Percentiles rank a stretch among this genome's conserved stretches.
Conservation (phyloP, 331 rosid species). For the Quercus tomentella region DNA sequence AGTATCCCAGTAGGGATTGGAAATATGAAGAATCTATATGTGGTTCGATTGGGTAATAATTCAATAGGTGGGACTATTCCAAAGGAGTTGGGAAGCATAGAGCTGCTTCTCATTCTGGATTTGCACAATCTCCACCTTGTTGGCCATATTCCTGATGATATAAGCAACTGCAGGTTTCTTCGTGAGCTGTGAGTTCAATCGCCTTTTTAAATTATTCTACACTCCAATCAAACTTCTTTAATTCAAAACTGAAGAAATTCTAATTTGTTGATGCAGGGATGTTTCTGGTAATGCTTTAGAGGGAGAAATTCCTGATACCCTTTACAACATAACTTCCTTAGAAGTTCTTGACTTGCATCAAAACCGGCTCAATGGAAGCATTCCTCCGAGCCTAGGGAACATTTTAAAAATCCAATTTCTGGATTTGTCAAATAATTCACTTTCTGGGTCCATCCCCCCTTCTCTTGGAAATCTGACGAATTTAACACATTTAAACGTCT, state of each 20-base stretch:
- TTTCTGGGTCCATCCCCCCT: constrained; percentile 66
- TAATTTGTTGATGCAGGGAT: constrained; percentile 68
- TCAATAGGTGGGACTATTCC: constrained; percentile 72
- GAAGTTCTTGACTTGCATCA: constrained; percentile 71
- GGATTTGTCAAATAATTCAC: constrained; percentile 73
- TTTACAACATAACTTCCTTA: constrained; percentile 70
- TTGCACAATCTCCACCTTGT: constrained; percentile 72
- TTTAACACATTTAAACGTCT: constrained; percentile 64
- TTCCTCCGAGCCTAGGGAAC: constrained; percentile 70
- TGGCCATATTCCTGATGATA: constrained; percentile 71
- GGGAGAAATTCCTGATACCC: constrained; percentile 67
- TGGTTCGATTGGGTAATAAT: constrained; percentile 73
- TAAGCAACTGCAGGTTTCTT: constrained; percentile 77
- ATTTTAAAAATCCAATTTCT: constrained; percentile 55
- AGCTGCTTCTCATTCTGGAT: constrained; percentile 80
- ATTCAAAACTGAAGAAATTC: constrained; percentile 22
- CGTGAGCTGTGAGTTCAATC: constrained; percentile 82
- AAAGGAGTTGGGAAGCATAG: constrained; percentile 54
- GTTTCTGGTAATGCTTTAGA: constrained; percentile 73
- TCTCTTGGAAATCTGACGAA: constrained; percentile 61
- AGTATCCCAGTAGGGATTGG: constrained; percentile 58
- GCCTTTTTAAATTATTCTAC: constrained; percentile 24
- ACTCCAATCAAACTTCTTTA: constrained; percentile 15
- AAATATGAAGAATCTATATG: constrained; percentile 50
- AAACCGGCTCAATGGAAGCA: constrained; percentile 74